Evolutionary conservation across 31 red algal genomes (phyloP).

Genomic region (Odonthalia washingtoniensis): DNA sequence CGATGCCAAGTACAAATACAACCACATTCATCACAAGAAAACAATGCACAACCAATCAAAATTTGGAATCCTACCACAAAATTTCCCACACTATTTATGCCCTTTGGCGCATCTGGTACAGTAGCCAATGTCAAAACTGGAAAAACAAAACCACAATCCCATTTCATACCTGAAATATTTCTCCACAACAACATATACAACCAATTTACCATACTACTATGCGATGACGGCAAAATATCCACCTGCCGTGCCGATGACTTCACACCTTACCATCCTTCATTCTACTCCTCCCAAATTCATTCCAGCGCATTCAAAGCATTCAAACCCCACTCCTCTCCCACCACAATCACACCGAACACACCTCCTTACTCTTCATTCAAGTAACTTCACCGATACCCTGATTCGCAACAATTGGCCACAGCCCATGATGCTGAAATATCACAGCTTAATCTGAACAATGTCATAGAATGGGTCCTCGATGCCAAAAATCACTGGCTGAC

Average conservation of each 20-base stretch:
- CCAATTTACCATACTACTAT: neutral
- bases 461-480: neutral
- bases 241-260: neutral
- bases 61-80: neutral
- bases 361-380: neutral
- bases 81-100: neutral
- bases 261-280: neutral
- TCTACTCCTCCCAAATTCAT: neutral
- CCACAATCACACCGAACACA: neutral
- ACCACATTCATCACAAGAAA: neutral
- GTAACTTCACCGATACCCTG: neutral
- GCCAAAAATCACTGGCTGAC: neutral
- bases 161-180: neutral
- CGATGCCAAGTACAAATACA: slow-evolving; percentile 5
- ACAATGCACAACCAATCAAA: neutral
- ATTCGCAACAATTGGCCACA: neutral
- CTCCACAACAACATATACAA: too few species aligned
- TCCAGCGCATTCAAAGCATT: neutral
- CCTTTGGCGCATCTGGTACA: neutral
- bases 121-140: neutral
- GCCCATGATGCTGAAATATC: neutral
- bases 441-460: neutral
- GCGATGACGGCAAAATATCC: neutral
- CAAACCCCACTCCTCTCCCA: neutral
- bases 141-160: neutral